These are phyloP conservation scores for Fraxinus velutina DNA, from an alignment of 305 asterid species.

Conservation along the genomic window DNA sequence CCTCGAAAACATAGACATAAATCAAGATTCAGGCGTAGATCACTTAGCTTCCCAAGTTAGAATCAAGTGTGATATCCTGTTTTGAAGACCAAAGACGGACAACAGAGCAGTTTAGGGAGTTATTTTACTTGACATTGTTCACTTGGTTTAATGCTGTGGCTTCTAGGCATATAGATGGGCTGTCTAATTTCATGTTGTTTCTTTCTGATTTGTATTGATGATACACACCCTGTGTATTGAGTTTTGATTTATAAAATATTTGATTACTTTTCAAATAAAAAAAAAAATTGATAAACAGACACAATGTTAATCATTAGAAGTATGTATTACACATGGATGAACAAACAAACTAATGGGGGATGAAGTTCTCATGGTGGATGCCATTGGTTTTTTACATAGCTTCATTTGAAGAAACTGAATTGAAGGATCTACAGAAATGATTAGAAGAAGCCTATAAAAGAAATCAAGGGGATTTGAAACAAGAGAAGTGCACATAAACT, in stretches of 20 bases:
- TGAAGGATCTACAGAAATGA: background rate
- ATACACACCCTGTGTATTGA: no score
- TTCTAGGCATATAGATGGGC: no score
- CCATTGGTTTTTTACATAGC: background rate
- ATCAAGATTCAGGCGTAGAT: conserved; percentile 9
- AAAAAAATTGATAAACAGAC: background rate
- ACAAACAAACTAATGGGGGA: conserved; percentile 5
- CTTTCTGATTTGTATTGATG: no score
- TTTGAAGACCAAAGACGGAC: no score
- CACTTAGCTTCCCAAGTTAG: conserved; percentile 7
- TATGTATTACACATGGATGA: background rate
- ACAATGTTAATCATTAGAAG: conserved; percentile 16
- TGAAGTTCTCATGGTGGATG: conserved; percentile 5
- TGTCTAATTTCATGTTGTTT: no score
- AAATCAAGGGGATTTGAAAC: background rate
- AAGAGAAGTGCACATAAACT: background rate
- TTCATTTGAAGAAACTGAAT: background rate
- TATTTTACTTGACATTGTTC: no score
- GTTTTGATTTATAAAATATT: no score
- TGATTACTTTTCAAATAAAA: no score
- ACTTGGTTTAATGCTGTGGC: no score
- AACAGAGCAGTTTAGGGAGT: no score
- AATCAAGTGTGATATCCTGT: background rate
- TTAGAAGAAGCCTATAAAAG: background rate
- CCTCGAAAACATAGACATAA: background rate